Percentiles rank a stretch among this genome's conserved stretches.
These are phyloP conservation scores for Erodium texanum DNA, from an alignment of 441 rosid genomes.

Conservation along the genomic window DNA sequence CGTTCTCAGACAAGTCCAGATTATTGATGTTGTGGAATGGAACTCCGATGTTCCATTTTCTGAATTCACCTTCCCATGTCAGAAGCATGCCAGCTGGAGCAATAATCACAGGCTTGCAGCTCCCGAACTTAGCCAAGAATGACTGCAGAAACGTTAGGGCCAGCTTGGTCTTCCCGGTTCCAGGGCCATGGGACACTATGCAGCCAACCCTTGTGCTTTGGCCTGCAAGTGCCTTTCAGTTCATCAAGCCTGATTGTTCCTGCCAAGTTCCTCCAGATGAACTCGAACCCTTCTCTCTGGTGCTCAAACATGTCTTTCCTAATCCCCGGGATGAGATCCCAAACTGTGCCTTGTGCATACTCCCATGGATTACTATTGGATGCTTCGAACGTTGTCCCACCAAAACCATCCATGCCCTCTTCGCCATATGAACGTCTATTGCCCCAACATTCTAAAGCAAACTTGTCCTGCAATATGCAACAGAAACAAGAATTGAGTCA, in stretches of 20 bases:
- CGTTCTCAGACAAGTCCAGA: conserved; percentile 32
- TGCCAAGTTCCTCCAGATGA: conserved; percentile 62
- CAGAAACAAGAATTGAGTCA: not conserved
- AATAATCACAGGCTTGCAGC: conserved; percentile 54
- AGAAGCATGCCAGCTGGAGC: conserved; percentile 54
- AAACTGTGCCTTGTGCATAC: conserved; percentile 41
- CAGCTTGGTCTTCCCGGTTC: conserved; percentile 76
- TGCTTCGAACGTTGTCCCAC: conserved; percentile 22
- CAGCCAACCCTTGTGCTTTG: conserved; percentile 44
- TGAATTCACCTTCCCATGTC: conserved; percentile 66
- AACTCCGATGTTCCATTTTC: conserved; percentile 44
- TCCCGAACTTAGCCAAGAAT: conserved; percentile 37
- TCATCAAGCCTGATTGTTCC: conserved; percentile 43
- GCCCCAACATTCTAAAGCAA: not conserved
- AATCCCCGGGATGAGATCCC: conserved; percentile 57
- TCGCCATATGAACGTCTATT: not conserved
- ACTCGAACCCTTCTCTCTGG: conserved; percentile 69
- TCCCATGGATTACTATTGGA: not conserved
- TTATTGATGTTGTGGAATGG: conserved; percentile 51
- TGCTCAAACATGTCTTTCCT: conserved; percentile 43
- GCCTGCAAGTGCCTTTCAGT: conserved; percentile 27
- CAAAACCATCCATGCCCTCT: conserved; percentile 9
- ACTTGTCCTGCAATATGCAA: not conserved
- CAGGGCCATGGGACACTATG: conserved; percentile 78
- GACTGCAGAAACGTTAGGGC: conserved; percentile 54